Evolutionary conservation across 2,329 filamentous ascomycete genomes (phyloP), one percentile per base, ranked within the genome.

Genomic region (Samsoniella hepiali): DNA sequence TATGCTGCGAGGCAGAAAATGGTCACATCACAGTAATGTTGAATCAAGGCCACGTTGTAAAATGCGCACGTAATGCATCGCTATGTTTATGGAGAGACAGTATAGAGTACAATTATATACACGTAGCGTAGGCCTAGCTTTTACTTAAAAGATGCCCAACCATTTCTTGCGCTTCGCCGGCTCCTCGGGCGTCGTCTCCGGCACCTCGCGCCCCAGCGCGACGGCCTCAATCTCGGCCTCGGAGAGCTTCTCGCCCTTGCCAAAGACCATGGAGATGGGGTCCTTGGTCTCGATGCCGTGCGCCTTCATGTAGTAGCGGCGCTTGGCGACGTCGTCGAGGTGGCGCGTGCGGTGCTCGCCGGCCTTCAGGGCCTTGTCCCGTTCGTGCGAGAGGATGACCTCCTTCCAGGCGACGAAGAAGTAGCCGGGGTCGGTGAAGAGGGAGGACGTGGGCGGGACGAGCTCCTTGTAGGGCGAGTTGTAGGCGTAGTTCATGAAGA

Each of bases 241-340:
- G 42, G 75, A 73, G 65, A 72, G 74, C 51, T 72, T 72, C 58
- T 73, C 72, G 53, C 70, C 73, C 66, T 74, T 74, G 49, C 74
- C 77, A 62, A 79, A 78, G 11, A 78, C 75, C 69, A 78, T 78
- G 64, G 73, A 80, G 69, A 88, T 81, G 38, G 82, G 81, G 58
- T 84, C 79, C 70, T 83, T 81, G 69, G 84, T 79, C 74, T 93
- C 89, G 71, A 96, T 75, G 10, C 92, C 93, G 80, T 97, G 92
- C 65, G 90, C 91, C 76, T 91, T 88, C 71, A 93, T 87, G 77
- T 92, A 99, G 75, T 91, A 88, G 65, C 85, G 85, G 70, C 94
- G 84, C 85, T 97, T 97, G 75, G 89, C 85, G 34, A 95, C 89
- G 78, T 99, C 95, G 68, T 97, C 92, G 63, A 92, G 82, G 68